Evolutionary conservation across 495 filamentous ascomycete genomes (phyloP), one percentile per base, ranked within the genome.

Genomic region (Aspergillus nanangensis): DNA sequence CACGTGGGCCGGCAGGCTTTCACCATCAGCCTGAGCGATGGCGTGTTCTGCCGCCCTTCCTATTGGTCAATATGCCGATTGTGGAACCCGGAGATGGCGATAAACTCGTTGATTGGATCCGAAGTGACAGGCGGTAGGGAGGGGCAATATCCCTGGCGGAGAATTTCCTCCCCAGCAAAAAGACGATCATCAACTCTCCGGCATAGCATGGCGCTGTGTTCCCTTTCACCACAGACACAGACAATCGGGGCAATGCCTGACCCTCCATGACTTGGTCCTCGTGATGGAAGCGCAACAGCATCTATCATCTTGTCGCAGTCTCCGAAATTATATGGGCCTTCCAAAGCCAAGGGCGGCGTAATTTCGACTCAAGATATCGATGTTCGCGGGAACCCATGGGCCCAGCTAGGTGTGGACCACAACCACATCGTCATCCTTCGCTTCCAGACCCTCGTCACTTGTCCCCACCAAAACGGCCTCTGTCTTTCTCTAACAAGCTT

Each of bases 21-120:
- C 62, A 66, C 57, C 62, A 66, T 66, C 62, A 41, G 45, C 27
- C 43, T 34, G 29, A 33, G 38, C 54, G 60, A 66, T 66, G 60
- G 62, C 62, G 62, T 60, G 62, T 66, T 60, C 62, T 58, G 36
- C 22, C 37, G 38, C 19, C 2, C 7, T 25, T 43, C 38, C 57
- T 46, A 65, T 65, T 65, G 62, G 62, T 20, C 22, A 13, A 11
- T 19, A 23, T 10, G 14, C 10, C 9, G 21, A 18, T 11, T 24
- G 32, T 37, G 27, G 45, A 37, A n/a, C n/a, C n/a, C n/a, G n/a
- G n/a, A n/a, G n/a, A 1, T 18, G 8, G n/a, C 40, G 21, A 0
- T 15, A 29, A 17, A 5, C 37, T 41, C 34, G 27, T 36, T 18
- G 7, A 36, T 4, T 14, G n/a, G n/a, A n/a, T n/a, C 13, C 3